Percentiles rank a stretch among this genome's conserved stretches.
phyloP scores from a whole-genome alignment of 495 filamentous ascomycete species.

The Melanomma pulvis-pyrius region DNA sequence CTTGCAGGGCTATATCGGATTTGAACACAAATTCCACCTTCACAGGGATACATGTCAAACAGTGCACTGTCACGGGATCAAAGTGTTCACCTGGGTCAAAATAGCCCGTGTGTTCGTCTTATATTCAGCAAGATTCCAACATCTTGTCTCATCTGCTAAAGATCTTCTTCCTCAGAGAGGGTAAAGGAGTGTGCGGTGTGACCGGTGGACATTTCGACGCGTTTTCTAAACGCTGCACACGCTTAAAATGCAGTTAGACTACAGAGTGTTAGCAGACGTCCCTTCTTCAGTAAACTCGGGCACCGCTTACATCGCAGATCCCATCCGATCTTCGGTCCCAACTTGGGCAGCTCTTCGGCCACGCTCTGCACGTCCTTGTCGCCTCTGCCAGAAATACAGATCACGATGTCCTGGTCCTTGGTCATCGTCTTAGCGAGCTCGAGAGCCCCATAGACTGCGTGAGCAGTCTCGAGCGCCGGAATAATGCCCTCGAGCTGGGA shows the following conservation, averaged over 20 bases:
- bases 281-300: not conserved
- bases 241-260: constrained; percentile 6
- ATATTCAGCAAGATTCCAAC: too few species aligned
- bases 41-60: too few species aligned
- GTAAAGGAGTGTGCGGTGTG: not conserved
- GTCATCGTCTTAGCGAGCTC: constrained; percentile 90
- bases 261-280: not conserved
- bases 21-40: too few species aligned
- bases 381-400: constrained; percentile 88
- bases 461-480: constrained; percentile 88
- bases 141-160: not conserved
- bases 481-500: constrained; percentile 93
- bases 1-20: too few species aligned
- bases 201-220: not conserved
- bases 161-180: not conserved
- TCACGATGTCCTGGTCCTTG: constrained; percentile 87
- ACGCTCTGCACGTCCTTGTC: constrained; percentile 99
- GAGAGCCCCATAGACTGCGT: constrained; percentile 87
- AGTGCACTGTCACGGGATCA: not conserved
- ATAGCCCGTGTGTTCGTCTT: not conserved
- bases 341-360: constrained; percentile 84
- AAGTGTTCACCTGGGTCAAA: too few species aligned
- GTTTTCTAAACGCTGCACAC: not conserved
- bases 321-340: constrained; percentile 95
- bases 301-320: constrained; percentile 68